A percentile compares a stretch with the other conserved stretches of the same genome.
Conservation (phyloP, 768 basidiomycete genomes). For the Pisolithus marmoratus region DNA sequence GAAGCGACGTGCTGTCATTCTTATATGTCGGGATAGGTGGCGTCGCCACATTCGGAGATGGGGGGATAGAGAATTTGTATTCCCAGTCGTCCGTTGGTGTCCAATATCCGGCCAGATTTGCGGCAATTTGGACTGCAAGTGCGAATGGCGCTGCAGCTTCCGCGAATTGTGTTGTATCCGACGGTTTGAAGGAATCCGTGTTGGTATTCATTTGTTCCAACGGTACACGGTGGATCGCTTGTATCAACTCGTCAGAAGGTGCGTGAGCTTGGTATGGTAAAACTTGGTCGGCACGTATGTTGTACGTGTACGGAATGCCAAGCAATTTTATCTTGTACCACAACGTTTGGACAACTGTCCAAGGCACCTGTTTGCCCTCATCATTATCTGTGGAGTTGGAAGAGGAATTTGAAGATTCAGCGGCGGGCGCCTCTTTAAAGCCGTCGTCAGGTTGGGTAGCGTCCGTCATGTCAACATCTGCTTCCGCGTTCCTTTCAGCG, state of each 20-base stretch:
- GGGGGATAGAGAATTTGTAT: constrained; percentile 43
- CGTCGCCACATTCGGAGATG: constrained; percentile 7
- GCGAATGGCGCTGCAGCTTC: constrained; percentile 60
- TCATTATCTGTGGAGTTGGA: constrained; percentile 6
- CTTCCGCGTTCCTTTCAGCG: background rate
- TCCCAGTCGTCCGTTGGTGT: constrained; percentile 70
- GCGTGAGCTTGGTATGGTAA: constrained; percentile 73
- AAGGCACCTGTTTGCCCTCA: constrained; percentile 34
- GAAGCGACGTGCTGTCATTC: constrained; percentile 26
- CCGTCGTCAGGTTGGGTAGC: constrained; percentile 7
- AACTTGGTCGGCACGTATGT: constrained; percentile 50
- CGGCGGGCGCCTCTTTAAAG: constrained; percentile 4
- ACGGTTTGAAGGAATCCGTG: constrained; percentile 49
- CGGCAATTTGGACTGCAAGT: constrained; percentile 67
- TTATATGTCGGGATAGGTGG: constrained; percentile 4
- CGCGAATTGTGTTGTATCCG: constrained; percentile 30
- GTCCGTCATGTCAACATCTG: constrained; percentile 1
- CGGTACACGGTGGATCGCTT: constrained; percentile 41
- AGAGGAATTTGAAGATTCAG: constrained; percentile 1
- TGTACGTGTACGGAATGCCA: constrained; percentile 44
- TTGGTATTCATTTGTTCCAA: constrained; percentile 39
- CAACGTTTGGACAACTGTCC: constrained; percentile 56
- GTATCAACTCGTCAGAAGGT: constrained; percentile 47
- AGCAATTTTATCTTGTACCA: constrained; percentile 67
- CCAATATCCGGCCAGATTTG: constrained; percentile 60